These are phyloP conservation scores for Heliamphora exappendiculata DNA, from an alignment of 148 eudicot species.

Conservation along the genomic window DNA sequence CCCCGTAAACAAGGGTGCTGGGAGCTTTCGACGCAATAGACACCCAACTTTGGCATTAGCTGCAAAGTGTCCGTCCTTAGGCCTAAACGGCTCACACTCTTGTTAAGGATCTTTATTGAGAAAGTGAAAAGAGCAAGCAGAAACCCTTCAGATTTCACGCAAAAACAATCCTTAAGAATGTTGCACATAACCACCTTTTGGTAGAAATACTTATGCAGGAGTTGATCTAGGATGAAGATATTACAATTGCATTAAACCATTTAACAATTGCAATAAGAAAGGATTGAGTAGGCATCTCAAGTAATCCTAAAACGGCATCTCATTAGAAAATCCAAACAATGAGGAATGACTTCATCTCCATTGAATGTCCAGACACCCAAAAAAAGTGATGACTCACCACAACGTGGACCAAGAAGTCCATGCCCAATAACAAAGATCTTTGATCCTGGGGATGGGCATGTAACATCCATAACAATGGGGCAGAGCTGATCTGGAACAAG, in stretches of 20 bases:
- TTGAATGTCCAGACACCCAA: background rate
- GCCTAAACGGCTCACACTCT: background rate
- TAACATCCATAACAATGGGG: constrained; percentile 53
- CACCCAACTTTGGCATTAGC: background rate
- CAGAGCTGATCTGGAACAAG: constrained; percentile 50
- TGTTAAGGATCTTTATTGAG: background rate
- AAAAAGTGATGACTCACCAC: constrained; percentile 39
- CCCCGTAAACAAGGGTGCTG: background rate
- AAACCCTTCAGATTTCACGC: background rate
- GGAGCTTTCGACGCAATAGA: background rate
- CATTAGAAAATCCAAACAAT: background rate
- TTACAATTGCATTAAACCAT: background rate
- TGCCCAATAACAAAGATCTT: constrained; percentile 81
- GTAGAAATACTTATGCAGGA: background rate
- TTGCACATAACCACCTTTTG: background rate
- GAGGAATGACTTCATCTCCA: background rate
- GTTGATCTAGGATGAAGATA: background rate
- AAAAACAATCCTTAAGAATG: background rate
- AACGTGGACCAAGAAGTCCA: constrained; percentile 89
- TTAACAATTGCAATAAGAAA: background rate
- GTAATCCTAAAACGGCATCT: background rate
- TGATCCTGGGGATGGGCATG: constrained; percentile 69
- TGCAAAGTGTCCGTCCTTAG: background rate
- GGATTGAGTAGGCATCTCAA: background rate
- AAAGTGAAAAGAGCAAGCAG: background rate